These are phyloP conservation scores for Hypoxylon rickii DNA, from an alignment of 495 filamentous ascomycete genomes.

Conservation along the genomic window DNA sequence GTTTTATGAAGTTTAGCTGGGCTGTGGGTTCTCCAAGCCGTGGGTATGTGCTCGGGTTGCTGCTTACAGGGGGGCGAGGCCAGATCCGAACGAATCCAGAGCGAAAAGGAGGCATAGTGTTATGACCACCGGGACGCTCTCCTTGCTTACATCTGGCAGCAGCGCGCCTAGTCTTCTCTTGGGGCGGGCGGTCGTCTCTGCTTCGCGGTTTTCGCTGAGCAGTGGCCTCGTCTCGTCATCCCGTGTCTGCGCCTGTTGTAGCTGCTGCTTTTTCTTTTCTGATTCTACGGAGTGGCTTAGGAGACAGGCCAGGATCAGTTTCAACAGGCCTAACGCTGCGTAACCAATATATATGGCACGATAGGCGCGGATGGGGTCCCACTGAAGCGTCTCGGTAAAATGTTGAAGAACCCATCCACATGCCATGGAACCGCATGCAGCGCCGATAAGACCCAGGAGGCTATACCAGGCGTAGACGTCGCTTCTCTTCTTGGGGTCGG, in stretches of 20 bases:
- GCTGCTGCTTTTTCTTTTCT: conserved; percentile 39
- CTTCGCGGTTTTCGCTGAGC: not conserved
- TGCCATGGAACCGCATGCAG: conserved; percentile 41
- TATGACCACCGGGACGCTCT: conserved; percentile 63
- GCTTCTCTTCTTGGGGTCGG: conserved; percentile 60
- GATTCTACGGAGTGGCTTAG: conserved; percentile 40
- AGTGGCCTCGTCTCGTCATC: conserved; percentile 26
- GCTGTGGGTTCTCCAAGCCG: not conserved
- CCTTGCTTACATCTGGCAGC: conserved; percentile 60
- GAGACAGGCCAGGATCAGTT: conserved; percentile 37
- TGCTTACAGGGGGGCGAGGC: conserved; percentile 63
- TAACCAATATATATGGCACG: conserved; percentile 48
- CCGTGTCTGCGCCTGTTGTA: conserved; percentile 14
- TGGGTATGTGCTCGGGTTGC: not conserved
- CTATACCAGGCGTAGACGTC: conserved; percentile 85
- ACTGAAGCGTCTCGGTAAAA: conserved; percentile 36
- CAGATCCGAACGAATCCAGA: conserved; percentile 76
- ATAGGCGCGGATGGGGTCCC: conserved; percentile 44
- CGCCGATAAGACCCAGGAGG: conserved; percentile 35
- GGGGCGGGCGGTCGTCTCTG: not conserved
- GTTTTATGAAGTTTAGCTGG: conserved; percentile 5
- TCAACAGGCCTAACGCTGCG: conserved; percentile 41
- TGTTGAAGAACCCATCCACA: conserved; percentile 45
- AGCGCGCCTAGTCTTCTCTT: conserved; percentile 24
- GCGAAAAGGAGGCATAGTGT: conserved; percentile 75